Base-by-base conservation (phyloP, 768 basidiomycete genomes). In the Podaxis sp. region DNA sequence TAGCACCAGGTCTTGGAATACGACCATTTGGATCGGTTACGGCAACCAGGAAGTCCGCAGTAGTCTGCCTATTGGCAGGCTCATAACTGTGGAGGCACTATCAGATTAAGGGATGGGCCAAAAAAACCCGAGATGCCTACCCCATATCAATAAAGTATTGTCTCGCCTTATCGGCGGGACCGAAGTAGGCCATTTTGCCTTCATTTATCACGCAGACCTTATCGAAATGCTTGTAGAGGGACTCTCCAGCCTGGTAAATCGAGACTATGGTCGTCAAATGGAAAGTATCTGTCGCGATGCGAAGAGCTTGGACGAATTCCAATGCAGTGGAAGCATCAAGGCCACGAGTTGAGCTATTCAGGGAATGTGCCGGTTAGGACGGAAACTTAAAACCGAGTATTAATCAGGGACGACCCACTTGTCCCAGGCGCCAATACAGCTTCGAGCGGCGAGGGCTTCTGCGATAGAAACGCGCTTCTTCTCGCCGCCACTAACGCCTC, bases 171-270 rank as follows among this genome's bases (percentile, higher is more conserved):
- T 80, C 74, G 1, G 85, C 84, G 5, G 84, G 84, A 1, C 93
- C 93, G 60, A 84, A 93, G 76, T 88, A 94, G 27, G 84, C 85
- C 81, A 89, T 87, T 38, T 79, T 76, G 3, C 91, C 89, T 62
- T 88, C 88, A 73, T 88, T 84, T 68, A 94, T 81, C 38, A 93
- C 84, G 70, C 88, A 86, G 37, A 93, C 89, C 70, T 93, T 91
- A 80, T 93, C 90, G 69, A 93, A 94, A 47, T 81, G 76, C 22
- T 81, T 63, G 63, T 86, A 88, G 0, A 89, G 70, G 2, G 79
- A 78, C 70, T 93, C 90, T 60, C 88, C 87, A 7, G 90, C 93
- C 73, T 94, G 93, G 73, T 94, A 94, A 40, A 95, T 84, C 0
- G 90, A 88, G n/a, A 91, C 89, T 61, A 94, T 82, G 0, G 88